Conservation (phyloP, 768 basidiomycete species). For the Suillus brevipes region DNA sequence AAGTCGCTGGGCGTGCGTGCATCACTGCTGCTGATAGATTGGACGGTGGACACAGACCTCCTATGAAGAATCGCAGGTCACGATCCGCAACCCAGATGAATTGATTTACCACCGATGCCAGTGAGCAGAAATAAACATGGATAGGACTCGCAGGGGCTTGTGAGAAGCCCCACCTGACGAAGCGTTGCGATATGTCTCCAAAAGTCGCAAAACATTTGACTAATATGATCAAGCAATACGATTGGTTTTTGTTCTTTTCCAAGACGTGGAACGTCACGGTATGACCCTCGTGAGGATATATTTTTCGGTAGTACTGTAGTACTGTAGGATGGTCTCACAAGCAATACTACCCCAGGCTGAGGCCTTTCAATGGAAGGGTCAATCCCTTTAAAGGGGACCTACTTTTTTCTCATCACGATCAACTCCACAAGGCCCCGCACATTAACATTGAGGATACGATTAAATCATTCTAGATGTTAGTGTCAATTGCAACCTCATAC, state of each 20-base stretch:
- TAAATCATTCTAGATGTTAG: not conserved
- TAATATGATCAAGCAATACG: not conserved
- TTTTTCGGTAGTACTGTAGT: not conserved
- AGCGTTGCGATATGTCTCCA: not conserved
- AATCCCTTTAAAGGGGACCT: not conserved
- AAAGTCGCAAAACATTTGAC: not conserved
- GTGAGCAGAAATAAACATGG: constrained; percentile 6
- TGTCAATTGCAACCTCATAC: not conserved
- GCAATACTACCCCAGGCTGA: not conserved
- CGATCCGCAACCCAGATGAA: not conserved
- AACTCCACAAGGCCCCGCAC: not conserved
- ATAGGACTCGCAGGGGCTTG: not conserved
- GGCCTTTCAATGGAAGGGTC: not conserved
- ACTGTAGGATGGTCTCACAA: not conserved
- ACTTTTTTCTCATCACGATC: not conserved
- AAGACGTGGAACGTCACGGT: not conserved
- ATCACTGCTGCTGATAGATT: constrained; percentile 29
- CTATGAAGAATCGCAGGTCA: constrained; percentile 24
- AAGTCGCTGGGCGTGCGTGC: constrained; percentile 29
- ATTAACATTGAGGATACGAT: not conserved
- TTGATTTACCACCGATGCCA: no score
- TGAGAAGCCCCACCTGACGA: not conserved
- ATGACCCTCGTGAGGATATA: not conserved
- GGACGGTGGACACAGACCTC: constrained; percentile 17
- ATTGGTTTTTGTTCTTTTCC: not conserved